phyloP scores from a whole-genome alignment of 2,329 filamentous ascomycete genomes.

The Cadophora luteo-olivacea region DNA sequence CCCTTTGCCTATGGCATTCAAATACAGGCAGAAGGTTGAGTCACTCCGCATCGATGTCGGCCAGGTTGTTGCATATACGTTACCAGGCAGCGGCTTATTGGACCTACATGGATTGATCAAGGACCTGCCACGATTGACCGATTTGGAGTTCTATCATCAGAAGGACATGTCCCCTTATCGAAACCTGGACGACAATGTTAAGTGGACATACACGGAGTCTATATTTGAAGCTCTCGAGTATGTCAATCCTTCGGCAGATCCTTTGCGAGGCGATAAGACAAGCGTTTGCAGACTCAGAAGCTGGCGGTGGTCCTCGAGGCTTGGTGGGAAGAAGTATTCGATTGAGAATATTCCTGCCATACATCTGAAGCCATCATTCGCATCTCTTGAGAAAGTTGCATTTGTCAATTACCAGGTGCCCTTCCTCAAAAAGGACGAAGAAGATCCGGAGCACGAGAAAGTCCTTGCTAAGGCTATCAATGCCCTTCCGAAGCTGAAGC shows the following conservation, averaged over 20 bases:
- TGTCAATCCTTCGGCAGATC: constrained; percentile 52
- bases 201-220: constrained; percentile 72
- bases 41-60: constrained; percentile 43
- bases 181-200: constrained; percentile 59
- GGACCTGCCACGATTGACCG: constrained; percentile 69
- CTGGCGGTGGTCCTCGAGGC: constrained; percentile 69
- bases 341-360: constrained; percentile 57
- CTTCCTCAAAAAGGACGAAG: constrained; percentile 46
- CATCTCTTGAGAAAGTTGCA: constrained; percentile 59
- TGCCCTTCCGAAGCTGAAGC: constrained; percentile 67
- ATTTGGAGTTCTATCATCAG: constrained; percentile 75
- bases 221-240: constrained; percentile 70
- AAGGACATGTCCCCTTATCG: constrained; percentile 73
- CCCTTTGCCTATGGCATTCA: constrained; percentile 37
- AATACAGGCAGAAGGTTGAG: constrained; percentile 43
- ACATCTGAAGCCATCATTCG: constrained; percentile 64
- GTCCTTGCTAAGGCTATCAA: constrained; percentile 52
- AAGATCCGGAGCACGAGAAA: constrained; percentile 49
- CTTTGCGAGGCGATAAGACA: constrained; percentile 39
- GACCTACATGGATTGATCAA: constrained; percentile 65
- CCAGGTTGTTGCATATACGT: constrained; percentile 60
- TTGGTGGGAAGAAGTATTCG: constrained; percentile 51
- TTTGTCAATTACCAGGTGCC: constrained; percentile 70
- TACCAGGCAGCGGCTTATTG: constrained; percentile 58
- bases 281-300: constrained; percentile 50